Conservation (phyloP, 2,329 filamentous ascomycete species). For the Cadophora luteo-olivacea region DNA sequence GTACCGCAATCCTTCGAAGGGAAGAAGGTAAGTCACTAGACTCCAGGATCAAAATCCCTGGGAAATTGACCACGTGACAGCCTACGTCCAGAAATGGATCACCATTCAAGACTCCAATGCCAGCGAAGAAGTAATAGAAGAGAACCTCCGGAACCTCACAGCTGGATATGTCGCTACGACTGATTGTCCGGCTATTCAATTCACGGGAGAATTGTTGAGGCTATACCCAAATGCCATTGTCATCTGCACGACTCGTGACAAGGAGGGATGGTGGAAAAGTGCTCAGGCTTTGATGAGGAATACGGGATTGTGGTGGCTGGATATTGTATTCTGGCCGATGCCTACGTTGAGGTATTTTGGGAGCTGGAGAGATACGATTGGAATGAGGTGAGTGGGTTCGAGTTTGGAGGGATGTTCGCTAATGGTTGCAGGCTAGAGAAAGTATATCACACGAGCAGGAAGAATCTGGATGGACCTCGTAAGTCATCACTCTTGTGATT, state of each 20-base stretch:
- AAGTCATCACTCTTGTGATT: neutral
- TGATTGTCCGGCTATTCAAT: constrained; percentile 39
- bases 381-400: constrained; percentile 12
- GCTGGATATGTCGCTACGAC: constrained; percentile 43
- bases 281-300: constrained; percentile 16
- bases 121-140: constrained; percentile 2
- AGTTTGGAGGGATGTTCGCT: neutral
- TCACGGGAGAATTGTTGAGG: constrained; percentile 35
- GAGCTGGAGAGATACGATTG: constrained; percentile 22
- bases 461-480: constrained; percentile 23
- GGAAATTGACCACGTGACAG: constrained; percentile 17
- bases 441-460: constrained; percentile 16
- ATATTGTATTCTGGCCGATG: constrained; percentile 25
- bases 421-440: constrained; percentile 13
- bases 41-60: no score
- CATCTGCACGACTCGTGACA: constrained; percentile 22
- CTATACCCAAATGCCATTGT: constrained; percentile 21
- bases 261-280: constrained; percentile 19
- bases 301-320: constrained; percentile 22
- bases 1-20: constrained; percentile 23
- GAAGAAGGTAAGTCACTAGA: constrained; percentile 30
- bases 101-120: constrained; percentile 1
- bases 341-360: constrained; percentile 30
- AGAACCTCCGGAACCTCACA: constrained; percentile 18
- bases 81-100: constrained; percentile 30